Percentiles rank a stretch among this genome's conserved stretches.
These are phyloP conservation scores for Aspergillus piperis DNA, from an alignment of 2,329 filamentous ascomycete genomes.

Conservation along the genomic window DNA sequence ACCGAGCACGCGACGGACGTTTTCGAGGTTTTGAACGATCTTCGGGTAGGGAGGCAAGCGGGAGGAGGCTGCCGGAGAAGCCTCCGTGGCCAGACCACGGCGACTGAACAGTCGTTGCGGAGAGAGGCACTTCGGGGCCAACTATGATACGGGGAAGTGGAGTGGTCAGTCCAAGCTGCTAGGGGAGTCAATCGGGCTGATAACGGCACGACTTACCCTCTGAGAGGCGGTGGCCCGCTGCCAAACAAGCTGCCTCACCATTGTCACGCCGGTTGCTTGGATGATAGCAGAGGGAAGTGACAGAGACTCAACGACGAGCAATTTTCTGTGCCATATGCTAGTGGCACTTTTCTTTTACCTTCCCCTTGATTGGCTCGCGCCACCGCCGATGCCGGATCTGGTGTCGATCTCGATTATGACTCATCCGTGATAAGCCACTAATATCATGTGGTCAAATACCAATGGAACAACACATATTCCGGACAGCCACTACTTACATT, in stretches of 20 bases:
- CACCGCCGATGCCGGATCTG: constrained; percentile 9
- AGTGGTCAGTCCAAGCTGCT: constrained; percentile 7
- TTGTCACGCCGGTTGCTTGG: constrained; percentile 22
- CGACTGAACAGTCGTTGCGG: constrained; percentile 31
- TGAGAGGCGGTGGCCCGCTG: constrained; percentile 40
- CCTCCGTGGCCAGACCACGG: constrained; percentile 42
- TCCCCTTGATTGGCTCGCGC: constrained; percentile 13
- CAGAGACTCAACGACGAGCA: constrained; percentile 10
- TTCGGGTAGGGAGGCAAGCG: constrained; percentile 78
- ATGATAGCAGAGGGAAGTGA: constrained; percentile 16
- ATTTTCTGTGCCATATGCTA: constrained; percentile 11
- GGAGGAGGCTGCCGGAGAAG: constrained; percentile 40
- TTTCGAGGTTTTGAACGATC: constrained; percentile 72
- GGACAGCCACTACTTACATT: no score
- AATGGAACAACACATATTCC: no score
- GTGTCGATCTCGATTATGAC: not conserved
- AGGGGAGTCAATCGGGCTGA: not conserved
- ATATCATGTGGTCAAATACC: not conserved
- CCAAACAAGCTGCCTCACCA: constrained; percentile 45
- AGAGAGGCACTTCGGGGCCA: constrained; percentile 37
- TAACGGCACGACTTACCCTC: constrained; percentile 32
- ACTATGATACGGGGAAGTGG: constrained; percentile 21
- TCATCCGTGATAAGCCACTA: not conserved
- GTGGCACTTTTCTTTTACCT: constrained; percentile 13
- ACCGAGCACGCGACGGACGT: constrained; percentile 74